Evolutionary conservation across 129 eudicot genomes (phyloP).

Genomic region (Flaveria sonorensis): DNA sequence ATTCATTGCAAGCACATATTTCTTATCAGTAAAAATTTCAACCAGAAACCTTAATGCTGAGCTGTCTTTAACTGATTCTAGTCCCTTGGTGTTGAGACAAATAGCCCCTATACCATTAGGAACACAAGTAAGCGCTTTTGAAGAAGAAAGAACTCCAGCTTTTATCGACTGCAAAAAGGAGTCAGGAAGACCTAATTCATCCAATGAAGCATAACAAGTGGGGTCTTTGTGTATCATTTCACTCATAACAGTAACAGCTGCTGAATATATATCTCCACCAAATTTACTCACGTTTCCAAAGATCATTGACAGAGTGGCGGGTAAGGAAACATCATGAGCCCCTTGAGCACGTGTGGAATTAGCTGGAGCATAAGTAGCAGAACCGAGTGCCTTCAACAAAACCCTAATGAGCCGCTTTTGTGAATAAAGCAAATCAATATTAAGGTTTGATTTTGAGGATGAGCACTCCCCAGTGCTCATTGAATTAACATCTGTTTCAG

Average conservation of each 20-base stretch:
- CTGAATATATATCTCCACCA: slow-evolving; percentile 90
- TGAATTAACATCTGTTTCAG: slow-evolving; percentile 45
- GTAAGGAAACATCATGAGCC: slow-evolving; percentile 70
- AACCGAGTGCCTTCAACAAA: slow-evolving; percentile 86
- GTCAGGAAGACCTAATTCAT: slow-evolving; percentile 87
- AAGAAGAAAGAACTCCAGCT: slow-evolving; percentile 75
- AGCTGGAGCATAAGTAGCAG: slow-evolving; percentile 89
- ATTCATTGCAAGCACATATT: slow-evolving; percentile 75
- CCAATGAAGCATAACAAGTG: slow-evolving; percentile 73
- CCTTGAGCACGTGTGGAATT: slow-evolving; percentile 70
- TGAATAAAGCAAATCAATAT: slow-evolving; percentile 50
- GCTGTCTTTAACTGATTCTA: slow-evolving; percentile 79
- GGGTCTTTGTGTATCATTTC: slow-evolving; percentile 99
- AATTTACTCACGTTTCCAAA: slow-evolving; percentile 73
- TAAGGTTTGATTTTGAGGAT: slow-evolving; percentile 35
- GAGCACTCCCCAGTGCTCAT: slow-evolving; percentile 53
- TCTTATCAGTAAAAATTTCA: slow-evolving; percentile 68
- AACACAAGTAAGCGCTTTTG: slow-evolving; percentile 87
- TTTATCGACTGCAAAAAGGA: slow-evolving; percentile 74
- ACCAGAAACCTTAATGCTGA: slow-evolving; percentile 77
- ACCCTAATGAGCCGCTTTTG: slow-evolving; percentile 86
- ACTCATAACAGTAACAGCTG: slow-evolving; percentile 95
- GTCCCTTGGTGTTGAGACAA: slow-evolving; percentile 89
- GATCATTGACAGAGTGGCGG: slow-evolving; percentile 62
- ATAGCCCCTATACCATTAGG: slow-evolving; percentile 95